Base-by-base conservation (phyloP, 1,284 basidiomycete genomes). In the Naganishia liquefaciens region DNA sequence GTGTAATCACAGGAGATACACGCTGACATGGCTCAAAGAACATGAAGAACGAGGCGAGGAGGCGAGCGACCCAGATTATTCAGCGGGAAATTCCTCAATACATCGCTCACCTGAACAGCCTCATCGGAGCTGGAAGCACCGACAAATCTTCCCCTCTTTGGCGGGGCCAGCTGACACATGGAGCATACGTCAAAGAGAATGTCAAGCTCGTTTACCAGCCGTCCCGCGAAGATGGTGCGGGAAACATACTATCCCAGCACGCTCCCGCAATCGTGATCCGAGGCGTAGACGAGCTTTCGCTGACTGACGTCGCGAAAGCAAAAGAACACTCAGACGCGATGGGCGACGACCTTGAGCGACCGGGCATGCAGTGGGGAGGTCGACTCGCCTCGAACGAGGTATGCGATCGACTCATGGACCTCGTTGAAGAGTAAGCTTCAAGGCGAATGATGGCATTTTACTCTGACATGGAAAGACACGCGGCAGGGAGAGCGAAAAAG, bases 101-200 rank as follows among this genome's bases (percentile, higher is more conserved):
- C 37, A 42, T 63, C 21, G 27, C 15, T 5, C 37, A 63, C 23
- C 43, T 63, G 9, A 23, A 55, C 17, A 13, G 28, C 6, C 21
- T 63, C 5, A 25, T 63, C 43, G 23, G 28, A 27, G 23, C 25
- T 11, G 37, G 44, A 5, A 40, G 50, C 9, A 28, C 33, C 19
- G 44, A 63, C n/a, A 6, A 21, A 0, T 42, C 44, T 30, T 57
- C 54, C 3, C 62, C 62, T 19, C 47, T 63, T 2, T 63, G 62
- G 62, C 17, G 33, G n/a, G 62, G 62, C 4, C 52, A 63, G 39
- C 30, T 63, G 21, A 25, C 55, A 17, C n/a, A 33, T 15, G 53
- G 53, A 6, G 3, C 54, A 1, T 63, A 55, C 28, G 44, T 55
- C 28, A 54, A 54, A 23, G 33, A 55, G 3, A 63, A 63, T 50